Evolutionary conservation across 2,329 filamentous ascomycete genomes (phyloP).

Genomic region (Zarea fungicola): DNA sequence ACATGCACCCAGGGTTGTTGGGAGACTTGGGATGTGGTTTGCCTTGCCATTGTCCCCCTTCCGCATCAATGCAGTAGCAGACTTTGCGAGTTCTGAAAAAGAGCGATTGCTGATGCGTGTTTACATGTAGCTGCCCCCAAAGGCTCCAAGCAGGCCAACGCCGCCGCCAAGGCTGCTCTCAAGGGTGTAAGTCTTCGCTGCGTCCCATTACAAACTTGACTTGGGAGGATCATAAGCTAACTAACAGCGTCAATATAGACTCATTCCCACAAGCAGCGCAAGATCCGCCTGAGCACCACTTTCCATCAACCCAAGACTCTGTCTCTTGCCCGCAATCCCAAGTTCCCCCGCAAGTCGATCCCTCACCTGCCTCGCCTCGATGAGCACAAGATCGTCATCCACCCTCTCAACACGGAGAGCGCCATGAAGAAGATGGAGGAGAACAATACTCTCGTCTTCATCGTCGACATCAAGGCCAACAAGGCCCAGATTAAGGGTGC

Average conservation of each 20-base stretch:
- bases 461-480: conserved; percentile 95
- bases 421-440: conserved; percentile 99
- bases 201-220: no score
- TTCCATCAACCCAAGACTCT: conserved; percentile 99
- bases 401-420: conserved; percentile 98
- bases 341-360: conserved; percentile 96
- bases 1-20: not conserved
- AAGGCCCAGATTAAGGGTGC: conserved; percentile 99
- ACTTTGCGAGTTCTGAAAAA: conserved; percentile 68
- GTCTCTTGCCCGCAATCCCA: conserved; percentile 80
- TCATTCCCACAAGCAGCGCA: conserved; percentile 75
- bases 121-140: conserved; percentile 53
- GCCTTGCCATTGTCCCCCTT: not conserved
- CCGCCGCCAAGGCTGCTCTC: conserved; percentile 92
- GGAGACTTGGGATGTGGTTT: no score
- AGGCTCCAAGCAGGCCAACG: conserved; percentile 79
- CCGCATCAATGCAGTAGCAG: conserved; percentile 63
- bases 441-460: conserved; percentile 99
- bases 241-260: conserved; percentile 33
- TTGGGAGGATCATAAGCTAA: no score
- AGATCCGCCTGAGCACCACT: conserved; percentile 86
- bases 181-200: conserved; percentile 95
- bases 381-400: conserved; percentile 94
- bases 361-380: conserved; percentile 86
- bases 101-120: conserved; percentile 67